Evolutionary conservation across 177 flowering plant species (phyloP), one percentile per base, ranked within the genome.

Genomic region (Vitis hybrid): DNA sequence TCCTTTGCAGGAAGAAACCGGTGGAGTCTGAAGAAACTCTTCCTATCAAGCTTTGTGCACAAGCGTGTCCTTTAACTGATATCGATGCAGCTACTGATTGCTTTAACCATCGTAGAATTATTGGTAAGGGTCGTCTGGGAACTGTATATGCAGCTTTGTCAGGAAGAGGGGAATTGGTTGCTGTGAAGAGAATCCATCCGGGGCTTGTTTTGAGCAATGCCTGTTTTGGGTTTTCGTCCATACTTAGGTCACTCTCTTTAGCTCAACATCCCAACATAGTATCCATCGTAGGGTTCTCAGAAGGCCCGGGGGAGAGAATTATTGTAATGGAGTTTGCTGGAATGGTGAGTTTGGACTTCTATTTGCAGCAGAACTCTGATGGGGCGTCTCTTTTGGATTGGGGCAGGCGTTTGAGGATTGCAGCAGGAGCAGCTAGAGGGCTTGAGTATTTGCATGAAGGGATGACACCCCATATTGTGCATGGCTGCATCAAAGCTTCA

Each of bases 251-350:
- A 1, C 83, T 90, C 14, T 92, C 96, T 3, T 62, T 70, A 9
- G 91, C 86, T 10, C 78, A 77, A 26, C 94, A 92, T 67, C 94
- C 93, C 0, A 75, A 92, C 57, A 53, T 92, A n/a, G 88, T 90
- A 1, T 81, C 93, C 11, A 81, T 92, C 1, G 3, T 88, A 49
- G 98, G 93, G 14, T 88, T 70, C 64, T 84, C 91, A 0, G 88
- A 92, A 77, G 98, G 87, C 1, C 94, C 96, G 0, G 98, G 98
- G 1, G 98, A 92, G 81, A 80, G 96, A 73, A 86, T 92, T 60
- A 72, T 92, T 8, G 49, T 92, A 0, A 84, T 65, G 84, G 96
- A 92, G 78, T 80, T 80, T 62, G 74, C 76, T 45, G 80, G 86
- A 21, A 78, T 78, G 84, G 85, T 74, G 51, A 87, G 89, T 70